Conservation (phyloP, 2,329 filamentous ascomycete species). For the Neonectria sp. region DNA sequence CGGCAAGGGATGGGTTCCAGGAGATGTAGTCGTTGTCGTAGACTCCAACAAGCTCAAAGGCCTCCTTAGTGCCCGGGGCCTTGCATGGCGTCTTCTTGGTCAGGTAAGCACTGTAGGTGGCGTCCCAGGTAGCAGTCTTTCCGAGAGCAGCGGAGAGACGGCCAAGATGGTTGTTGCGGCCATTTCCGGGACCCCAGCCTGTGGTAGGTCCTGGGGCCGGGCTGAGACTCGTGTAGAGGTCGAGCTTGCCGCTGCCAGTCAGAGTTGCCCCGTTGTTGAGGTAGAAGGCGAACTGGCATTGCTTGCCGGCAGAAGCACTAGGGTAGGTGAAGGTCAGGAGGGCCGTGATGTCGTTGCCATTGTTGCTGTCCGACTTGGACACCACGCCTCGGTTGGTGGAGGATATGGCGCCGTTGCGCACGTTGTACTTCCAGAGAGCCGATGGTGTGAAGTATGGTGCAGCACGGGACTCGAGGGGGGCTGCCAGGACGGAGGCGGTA, state of each 20-base stretch:
- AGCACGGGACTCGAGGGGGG: constrained; percentile 35
- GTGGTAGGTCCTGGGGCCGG: constrained; percentile 40
- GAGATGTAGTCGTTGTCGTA: constrained; percentile 35
- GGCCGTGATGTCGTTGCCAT: constrained; percentile 47
- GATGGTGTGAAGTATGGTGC: constrained; percentile 42
- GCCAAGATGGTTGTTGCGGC: constrained; percentile 44
- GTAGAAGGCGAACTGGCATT: constrained; percentile 48
- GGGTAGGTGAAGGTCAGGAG: constrained; percentile 51
- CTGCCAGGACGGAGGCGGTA: constrained; percentile 37
- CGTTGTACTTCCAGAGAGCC: constrained; percentile 42
- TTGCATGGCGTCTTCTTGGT: constrained; percentile 37
- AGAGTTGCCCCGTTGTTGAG: constrained; percentile 38
- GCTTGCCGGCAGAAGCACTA: constrained; percentile 34
- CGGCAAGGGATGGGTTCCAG: constrained; percentile 33
- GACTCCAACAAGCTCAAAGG: constrained; percentile 40
- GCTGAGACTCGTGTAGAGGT: constrained; percentile 45
- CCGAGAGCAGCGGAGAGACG: constrained; percentile 27
- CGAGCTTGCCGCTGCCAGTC: constrained; percentile 45
- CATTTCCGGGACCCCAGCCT: constrained; percentile 46
- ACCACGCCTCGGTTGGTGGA: constrained; percentile 30
- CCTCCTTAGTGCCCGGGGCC: constrained; percentile 33
- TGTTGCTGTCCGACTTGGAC: constrained; percentile 41
- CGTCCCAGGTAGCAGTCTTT: constrained; percentile 32
- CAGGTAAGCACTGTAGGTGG: constrained; percentile 36
- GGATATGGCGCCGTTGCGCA: constrained; percentile 42